A percentile compares a stretch with the other conserved stretches of the same genome.
Evolutionary conservation across 805 yeast species (phyloP).

Genomic region (Saturnispora silvae): DNA sequence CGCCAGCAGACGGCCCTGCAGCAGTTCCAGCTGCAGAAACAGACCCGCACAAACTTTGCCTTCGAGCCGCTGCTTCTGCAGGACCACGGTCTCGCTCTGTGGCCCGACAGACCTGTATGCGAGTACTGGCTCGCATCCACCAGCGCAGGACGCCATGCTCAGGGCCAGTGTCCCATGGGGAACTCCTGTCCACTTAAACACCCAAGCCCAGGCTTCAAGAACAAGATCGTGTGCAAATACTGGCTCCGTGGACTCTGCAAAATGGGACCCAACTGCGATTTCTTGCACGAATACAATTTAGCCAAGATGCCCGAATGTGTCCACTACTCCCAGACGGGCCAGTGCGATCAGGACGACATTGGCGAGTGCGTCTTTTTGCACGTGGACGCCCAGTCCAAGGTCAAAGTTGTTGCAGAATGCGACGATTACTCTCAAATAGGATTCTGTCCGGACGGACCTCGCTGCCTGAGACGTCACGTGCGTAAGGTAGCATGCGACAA

Average conservation of each 20-base stretch:
- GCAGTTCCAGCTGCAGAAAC: conserved; percentile 10
- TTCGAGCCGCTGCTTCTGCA: conserved; percentile 76
- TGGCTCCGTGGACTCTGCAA: conserved; percentile 97
- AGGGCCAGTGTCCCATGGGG: conserved; percentile 68
- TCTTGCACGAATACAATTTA: conserved; percentile 86
- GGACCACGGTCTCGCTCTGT: conserved; percentile 73
- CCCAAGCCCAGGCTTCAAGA: conserved; percentile 45
- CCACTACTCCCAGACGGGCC: conserved; percentile 71
- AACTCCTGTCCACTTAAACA: conserved; percentile 81
- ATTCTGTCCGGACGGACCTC: conserved; percentile 87
- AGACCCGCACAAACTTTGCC: conserved; percentile 27
- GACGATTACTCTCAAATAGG: conserved; percentile 69
- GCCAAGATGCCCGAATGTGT: conserved; percentile 96
- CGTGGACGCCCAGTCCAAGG: conserved; percentile 76
- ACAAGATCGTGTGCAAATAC: conserved; percentile 91
- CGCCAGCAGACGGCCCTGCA: conserved; percentile 13
- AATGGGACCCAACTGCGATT: conserved; percentile 94
- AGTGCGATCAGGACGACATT: conserved; percentile 82
- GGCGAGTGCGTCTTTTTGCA: conserved; percentile 92
- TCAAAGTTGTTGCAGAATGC: conserved; percentile 91
- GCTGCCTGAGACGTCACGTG: conserved; percentile 72
- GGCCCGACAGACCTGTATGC: conserved; percentile 86
- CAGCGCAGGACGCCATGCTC: conserved; percentile 3
- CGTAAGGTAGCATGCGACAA: conserved; percentile 66
- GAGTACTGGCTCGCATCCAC: conserved; percentile 57